Evolutionary conservation across 23 red algal species (phyloP).

Genomic region (Cyanidium caldarium): DNA sequence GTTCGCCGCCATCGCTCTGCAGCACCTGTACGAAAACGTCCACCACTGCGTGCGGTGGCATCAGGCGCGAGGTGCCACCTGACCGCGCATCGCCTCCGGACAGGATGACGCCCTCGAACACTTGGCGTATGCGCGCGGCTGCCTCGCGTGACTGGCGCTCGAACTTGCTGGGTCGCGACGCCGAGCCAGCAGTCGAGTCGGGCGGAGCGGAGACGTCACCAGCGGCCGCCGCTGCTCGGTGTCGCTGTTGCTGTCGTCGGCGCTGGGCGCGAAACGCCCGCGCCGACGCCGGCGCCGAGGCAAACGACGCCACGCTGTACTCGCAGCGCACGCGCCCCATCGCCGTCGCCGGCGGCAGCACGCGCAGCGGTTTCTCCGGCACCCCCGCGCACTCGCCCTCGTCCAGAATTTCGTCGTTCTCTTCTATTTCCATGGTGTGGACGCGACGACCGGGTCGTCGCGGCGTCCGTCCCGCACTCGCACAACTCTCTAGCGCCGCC

Average conservation of each 20-base stretch:
- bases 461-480: background rate
- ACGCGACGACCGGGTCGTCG: too few relatives aligned
- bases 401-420: background rate
- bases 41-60: constrained; percentile 22
- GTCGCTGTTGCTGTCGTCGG: background rate
- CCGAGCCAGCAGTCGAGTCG: too few relatives aligned
- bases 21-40: constrained; percentile 79
- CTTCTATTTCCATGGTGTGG: background rate
- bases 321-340: constrained; percentile 3
- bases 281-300: background rate
- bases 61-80: background rate
- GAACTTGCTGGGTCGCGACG: background rate
- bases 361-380: background rate
- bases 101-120: constrained; percentile 61
- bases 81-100: constrained; percentile 10
- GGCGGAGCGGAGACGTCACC: background rate
- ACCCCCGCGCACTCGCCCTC: too few relatives aligned
- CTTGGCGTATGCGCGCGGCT: background rate
- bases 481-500: background rate
- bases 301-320: constrained; percentile 19
- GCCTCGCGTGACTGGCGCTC: background rate
- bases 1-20: constrained; percentile 59
- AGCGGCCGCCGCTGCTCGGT: background rate
- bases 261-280: background rate
- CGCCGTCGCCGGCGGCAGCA: background rate